Percentiles rank a stretch among this genome's conserved stretches.
Conservation (phyloP, 2,329 filamentous ascomycete genomes). For the Xylariaceae sp. region DNA sequence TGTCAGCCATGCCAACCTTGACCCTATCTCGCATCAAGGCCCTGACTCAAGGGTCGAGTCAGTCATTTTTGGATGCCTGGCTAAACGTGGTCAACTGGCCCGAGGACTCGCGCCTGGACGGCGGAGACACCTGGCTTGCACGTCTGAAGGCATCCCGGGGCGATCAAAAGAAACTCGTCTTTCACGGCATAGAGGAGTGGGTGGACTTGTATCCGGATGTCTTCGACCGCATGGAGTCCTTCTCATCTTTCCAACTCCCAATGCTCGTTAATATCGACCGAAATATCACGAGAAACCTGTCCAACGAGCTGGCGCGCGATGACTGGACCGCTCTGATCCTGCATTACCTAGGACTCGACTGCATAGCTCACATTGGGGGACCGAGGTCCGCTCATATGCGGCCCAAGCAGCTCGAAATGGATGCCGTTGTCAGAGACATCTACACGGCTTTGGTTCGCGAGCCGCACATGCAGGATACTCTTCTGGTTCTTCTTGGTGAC, state of each 20-base stretch:
- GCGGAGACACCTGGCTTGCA: slow-evolving; percentile 77
- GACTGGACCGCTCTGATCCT: slow-evolving; percentile 79
- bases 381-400: slow-evolving; percentile 74
- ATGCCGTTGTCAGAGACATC: slow-evolving; percentile 67
- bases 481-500: slow-evolving; percentile 73
- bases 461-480: slow-evolving; percentile 64
- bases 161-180: slow-evolving; percentile 59
- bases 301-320: slow-evolving; percentile 62
- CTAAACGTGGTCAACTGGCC: slow-evolving; percentile 79
- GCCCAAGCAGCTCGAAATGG: slow-evolving; percentile 77
- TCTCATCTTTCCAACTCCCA: slow-evolving; percentile 14
- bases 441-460: slow-evolving; percentile 68
- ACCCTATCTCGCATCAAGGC: slow-evolving; percentile 81
- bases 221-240: slow-evolving; percentile 68
- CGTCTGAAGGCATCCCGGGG: slow-evolving; percentile 67
- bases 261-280: slow-evolving; percentile 68
- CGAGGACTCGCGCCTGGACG: slow-evolving; percentile 71
- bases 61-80: slow-evolving; percentile 77
- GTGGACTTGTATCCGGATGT: slow-evolving; percentile 75
- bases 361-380: slow-evolving; percentile 78
- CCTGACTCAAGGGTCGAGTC: slow-evolving; percentile 77
- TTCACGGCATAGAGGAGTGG: slow-evolving; percentile 83
- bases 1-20: slow-evolving; percentile 76
- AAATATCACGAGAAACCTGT: slow-evolving; percentile 76
- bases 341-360: slow-evolving; percentile 77